Percentiles rank a stretch among this genome's conserved stretches.
Conservation (phyloP, 2,329 filamentous ascomycete species). For the Colletotrichum nymphaeae region DNA sequence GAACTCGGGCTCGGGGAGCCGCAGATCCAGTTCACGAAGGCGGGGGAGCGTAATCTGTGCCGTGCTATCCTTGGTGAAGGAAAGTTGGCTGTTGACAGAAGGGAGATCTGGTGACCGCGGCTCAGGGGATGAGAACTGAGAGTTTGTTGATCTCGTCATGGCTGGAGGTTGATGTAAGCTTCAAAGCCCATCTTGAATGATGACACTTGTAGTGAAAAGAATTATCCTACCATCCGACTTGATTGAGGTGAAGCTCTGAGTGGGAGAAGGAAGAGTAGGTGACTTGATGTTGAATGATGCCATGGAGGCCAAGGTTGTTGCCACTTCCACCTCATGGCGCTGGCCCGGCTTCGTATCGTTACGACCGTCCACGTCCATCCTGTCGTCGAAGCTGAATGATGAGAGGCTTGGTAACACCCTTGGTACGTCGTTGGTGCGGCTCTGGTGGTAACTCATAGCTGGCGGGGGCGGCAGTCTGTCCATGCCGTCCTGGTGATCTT, state of each 20-base stretch:
- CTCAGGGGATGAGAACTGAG: slow-evolving; percentile 30
- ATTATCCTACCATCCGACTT: slow-evolving; percentile 23
- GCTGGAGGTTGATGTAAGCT: slow-evolving; percentile 22
- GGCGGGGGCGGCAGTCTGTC: slow-evolving; percentile 22
- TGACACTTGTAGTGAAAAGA: no score
- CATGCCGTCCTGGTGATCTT: slow-evolving; percentile 28
- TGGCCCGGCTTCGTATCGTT: slow-evolving; percentile 25
- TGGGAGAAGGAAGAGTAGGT: slow-evolving; percentile 28
- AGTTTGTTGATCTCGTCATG: slow-evolving; percentile 33
- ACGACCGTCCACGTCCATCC: slow-evolving; percentile 25
- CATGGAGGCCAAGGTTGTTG: slow-evolving; percentile 33
- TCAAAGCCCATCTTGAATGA: background rate
- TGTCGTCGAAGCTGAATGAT: slow-evolving; percentile 31
- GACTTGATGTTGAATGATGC: slow-evolving; percentile 35
- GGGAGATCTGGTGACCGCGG: slow-evolving; percentile 28
- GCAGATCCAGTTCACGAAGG: slow-evolving; percentile 34
- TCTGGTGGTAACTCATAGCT: slow-evolving; percentile 11
- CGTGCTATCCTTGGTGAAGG: slow-evolving; percentile 22
- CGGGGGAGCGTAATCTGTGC: slow-evolving; percentile 34
- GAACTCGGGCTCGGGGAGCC: slow-evolving; percentile 31
- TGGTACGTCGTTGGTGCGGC: slow-evolving; percentile 21
- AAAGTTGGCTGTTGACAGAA: slow-evolving; percentile 18
- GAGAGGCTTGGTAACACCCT: slow-evolving; percentile 29
- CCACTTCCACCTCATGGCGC: slow-evolving; percentile 31
- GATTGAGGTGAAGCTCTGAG: slow-evolving; percentile 30